Percentiles rank a stretch among this genome's conserved stretches.
Conservation (phyloP, 495 filamentous ascomycete genomes). For the Hypoxylon intermedium region DNA sequence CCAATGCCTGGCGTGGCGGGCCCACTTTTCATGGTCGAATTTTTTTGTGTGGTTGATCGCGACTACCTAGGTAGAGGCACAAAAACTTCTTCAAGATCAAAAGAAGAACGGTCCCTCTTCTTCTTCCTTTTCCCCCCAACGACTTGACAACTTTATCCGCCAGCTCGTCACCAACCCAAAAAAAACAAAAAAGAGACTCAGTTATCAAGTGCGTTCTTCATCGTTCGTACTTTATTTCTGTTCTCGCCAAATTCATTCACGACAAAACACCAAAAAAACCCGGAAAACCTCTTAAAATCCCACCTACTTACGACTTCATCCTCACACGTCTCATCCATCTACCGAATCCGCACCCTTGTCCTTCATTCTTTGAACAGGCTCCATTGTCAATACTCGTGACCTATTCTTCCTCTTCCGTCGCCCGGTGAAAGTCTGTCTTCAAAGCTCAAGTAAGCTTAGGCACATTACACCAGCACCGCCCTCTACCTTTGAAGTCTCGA, state of each 20-base stretch:
- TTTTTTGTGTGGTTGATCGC: constrained; percentile 44
- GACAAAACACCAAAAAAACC: constrained; percentile 63
- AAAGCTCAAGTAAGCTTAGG: constrained; percentile 29
- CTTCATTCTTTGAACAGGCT: constrained; percentile 18
- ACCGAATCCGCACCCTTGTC: constrained; percentile 14
- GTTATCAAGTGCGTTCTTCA: constrained; percentile 42
- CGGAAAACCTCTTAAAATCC: constrained; percentile 50
- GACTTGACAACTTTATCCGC: constrained; percentile 47
- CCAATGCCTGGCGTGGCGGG: not conserved
- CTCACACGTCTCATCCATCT: constrained; percentile 13
- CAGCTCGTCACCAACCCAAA: constrained; percentile 40
- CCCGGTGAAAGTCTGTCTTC: not conserved
- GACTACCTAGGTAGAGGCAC: constrained; percentile 44
- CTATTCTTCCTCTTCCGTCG: constrained; percentile 12
- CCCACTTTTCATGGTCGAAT: constrained; percentile 33
- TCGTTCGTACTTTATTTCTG: constrained; percentile 45
- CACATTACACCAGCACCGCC: constrained; percentile 5
- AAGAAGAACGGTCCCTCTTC: constrained; percentile 32
- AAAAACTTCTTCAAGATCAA: constrained; percentile 46
- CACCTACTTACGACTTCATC: constrained; percentile 37
- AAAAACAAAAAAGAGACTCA: constrained; percentile 45
- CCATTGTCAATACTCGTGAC: constrained; percentile 10
- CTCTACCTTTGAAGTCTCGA: constrained; percentile 31
- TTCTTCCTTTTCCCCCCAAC: constrained; percentile 35
- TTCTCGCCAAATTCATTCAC: constrained; percentile 55